Percentiles rank a stretch among this genome's conserved stretches.
Evolutionary conservation across 208 protist genomes (phyloP).

Genomic region (Herpetomonas tarakana): DNA sequence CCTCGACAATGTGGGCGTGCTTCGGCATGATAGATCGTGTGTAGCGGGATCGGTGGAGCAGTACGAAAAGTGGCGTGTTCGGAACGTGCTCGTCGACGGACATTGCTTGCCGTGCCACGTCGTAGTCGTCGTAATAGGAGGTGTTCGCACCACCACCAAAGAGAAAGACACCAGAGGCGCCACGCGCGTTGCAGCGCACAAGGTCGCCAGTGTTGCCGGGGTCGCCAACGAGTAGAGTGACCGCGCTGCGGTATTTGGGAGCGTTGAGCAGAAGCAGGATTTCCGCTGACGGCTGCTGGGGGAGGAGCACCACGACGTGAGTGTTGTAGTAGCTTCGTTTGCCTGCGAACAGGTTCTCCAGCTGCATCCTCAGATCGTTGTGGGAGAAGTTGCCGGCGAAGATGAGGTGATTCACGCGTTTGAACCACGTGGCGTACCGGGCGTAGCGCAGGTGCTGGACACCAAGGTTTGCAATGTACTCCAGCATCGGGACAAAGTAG

Average conservation of each 20-base stretch:
- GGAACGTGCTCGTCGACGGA: conserved; percentile 16
- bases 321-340: conserved; percentile 26
- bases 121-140: conserved; percentile 38
- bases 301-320: conserved; percentile 25
- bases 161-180: conserved; percentile 34
- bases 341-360: conserved; percentile 35
- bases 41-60: conserved; percentile 39
- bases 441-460: conserved; percentile 21
- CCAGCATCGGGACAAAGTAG: conserved; percentile 31
- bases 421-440: conserved; percentile 33
- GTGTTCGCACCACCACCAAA: conserved; percentile 28
- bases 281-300: conserved; percentile 22
- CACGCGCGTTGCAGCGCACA: conserved; percentile 35
- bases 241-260: conserved; percentile 31
- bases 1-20: conserved; percentile 23
- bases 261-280: conserved; percentile 31
- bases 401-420: conserved; percentile 27
- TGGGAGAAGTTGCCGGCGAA: conserved; percentile 23
- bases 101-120: conserved; percentile 23
- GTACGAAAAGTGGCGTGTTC: conserved; percentile 24
- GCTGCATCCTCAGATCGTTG: conserved; percentile 33
- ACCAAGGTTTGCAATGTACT: conserved; percentile 33
- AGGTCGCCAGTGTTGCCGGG: conserved; percentile 18
- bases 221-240: conserved; percentile 26
- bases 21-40: conserved; percentile 28